Base-by-base conservation (phyloP, 1,284 basidiomycete genomes). In the Moesziomyces sp. region DNA sequence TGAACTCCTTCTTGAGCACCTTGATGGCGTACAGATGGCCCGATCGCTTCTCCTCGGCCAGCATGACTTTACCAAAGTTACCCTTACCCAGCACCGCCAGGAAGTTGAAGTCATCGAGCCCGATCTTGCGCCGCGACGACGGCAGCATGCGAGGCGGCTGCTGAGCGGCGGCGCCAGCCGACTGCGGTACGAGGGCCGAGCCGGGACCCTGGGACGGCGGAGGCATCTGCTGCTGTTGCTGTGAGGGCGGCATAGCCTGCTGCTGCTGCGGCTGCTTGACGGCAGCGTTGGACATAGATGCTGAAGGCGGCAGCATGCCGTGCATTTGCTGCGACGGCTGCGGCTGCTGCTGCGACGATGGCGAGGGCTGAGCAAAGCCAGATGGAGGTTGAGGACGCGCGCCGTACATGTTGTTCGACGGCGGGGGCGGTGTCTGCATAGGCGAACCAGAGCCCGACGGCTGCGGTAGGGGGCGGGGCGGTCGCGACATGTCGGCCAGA, bases 51-150 rank as follows among this genome's bases (percentile, higher is more conserved):
- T 99, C 97, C 86, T 99, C 97, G 19, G 97, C 97, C 58, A 99
- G 87, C 97, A 99, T 99, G 86, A 99, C 97, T 86, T 99, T 99
- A 61, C 97, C 97, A 81, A 99, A 99, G 86, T 99, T 99, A 83
- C 97, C 97, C 86, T 99, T 99, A 63, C 97, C 97, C 34, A 99
- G 89, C 8, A 99, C 97, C 21, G 97, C 95, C 55, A 99, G 87
- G 88, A 99, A 99, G 85, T 99, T 99, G 88, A 99, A 99, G 85
- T 99, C 97, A 85, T 99, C 94, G 46, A 99, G 87, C 0, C 94
- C 94, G 72, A 99, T 92, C 86, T 94, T 96, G 58, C 94, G 89
- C 85, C 90, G 91, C 50, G 80, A 77, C 23, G 82, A 83, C 13
- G 76, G 76, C 9, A 72, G 67, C 59, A 74, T 74, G 7, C 70